Conservation (phyloP, 768 basidiomycete genomes). For the Rhodocollybia butyracea region DNA sequence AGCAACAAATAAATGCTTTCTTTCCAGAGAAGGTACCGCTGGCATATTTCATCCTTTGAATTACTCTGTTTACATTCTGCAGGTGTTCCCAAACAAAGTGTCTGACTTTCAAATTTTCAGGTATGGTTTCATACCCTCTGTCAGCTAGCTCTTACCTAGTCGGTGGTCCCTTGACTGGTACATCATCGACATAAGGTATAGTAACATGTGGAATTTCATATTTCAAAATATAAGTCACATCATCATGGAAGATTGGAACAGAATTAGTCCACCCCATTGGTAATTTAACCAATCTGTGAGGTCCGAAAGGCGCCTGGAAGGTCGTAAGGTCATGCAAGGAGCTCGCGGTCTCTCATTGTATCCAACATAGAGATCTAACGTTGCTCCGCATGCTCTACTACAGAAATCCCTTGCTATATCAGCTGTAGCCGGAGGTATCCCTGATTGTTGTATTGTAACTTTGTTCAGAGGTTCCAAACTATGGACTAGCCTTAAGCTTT, state of each 20-base stretch:
- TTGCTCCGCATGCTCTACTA: conserved; percentile 25
- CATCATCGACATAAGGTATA: neutral
- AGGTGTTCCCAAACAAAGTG: neutral
- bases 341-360: no score
- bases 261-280: no score
- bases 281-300: no score
- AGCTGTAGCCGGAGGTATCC: conserved; percentile 28
- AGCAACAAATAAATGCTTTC: neutral
- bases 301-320: no score
- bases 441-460: no score
- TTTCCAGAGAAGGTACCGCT: neutral
- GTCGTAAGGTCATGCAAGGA: no score
- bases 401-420: conserved; percentile 29
- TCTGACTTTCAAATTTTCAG: neutral
- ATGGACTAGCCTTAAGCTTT: no score
- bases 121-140: neutral
- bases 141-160: neutral
- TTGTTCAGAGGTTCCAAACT: no score
- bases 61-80: neutral
- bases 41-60: neutral
- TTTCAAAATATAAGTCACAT: no score
- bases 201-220: neutral
- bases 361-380: conserved; percentile 32
- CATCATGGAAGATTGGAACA: no score
- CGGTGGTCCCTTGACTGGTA: neutral